Conservation (phyloP, 2,329 filamentous ascomycete genomes). For the Fusarium transvaalense region DNA sequence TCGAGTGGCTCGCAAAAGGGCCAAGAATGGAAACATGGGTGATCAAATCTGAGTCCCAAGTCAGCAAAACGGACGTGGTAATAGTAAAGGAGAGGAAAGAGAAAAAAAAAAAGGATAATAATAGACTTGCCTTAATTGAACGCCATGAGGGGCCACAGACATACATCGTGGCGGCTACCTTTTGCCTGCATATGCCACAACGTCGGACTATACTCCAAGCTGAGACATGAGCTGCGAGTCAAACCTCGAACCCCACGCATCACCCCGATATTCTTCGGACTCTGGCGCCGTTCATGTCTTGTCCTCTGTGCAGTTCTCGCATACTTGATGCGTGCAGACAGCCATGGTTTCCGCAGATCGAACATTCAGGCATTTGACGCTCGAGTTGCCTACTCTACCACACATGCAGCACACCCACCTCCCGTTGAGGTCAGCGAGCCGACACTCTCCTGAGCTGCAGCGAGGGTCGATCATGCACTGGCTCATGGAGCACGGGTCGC, state of each 20-base stretch:
- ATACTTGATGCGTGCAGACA: conserved; percentile 64
- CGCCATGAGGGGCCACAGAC: conserved; percentile 13
- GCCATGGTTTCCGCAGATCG: conserved; percentile 61
- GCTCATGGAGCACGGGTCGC: conserved; percentile 60
- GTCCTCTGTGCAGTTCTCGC: conserved; percentile 56
- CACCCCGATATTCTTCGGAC: conserved; percentile 35
- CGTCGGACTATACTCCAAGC: conserved; percentile 28
- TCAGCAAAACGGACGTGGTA: conserved; percentile 13
- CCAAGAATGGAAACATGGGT: conserved; percentile 14
- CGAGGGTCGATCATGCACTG: conserved; percentile 60
- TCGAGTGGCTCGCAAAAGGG: not conserved
- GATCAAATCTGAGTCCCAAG: conserved; percentile 18
- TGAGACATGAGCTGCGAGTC: conserved; percentile 26
- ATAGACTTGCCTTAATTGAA: conserved; percentile 24
- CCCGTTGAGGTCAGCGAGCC: conserved; percentile 62
- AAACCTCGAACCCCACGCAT: conserved; percentile 7
- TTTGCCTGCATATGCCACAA: conserved; percentile 21
- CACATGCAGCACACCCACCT: conserved; percentile 66
- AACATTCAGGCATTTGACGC: conserved; percentile 60
- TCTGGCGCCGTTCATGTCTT: conserved; percentile 5
- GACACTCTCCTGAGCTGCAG: conserved; percentile 63
- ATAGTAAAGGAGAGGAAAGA: not conserved
- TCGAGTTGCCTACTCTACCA: conserved; percentile 59
- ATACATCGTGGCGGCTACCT: conserved; percentile 18
- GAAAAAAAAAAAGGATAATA: conserved; percentile 4